These are phyloP conservation scores for Phytomonas sp. DNA, from an alignment of 208 protist genomes.

Conservation along the genomic window DNA sequence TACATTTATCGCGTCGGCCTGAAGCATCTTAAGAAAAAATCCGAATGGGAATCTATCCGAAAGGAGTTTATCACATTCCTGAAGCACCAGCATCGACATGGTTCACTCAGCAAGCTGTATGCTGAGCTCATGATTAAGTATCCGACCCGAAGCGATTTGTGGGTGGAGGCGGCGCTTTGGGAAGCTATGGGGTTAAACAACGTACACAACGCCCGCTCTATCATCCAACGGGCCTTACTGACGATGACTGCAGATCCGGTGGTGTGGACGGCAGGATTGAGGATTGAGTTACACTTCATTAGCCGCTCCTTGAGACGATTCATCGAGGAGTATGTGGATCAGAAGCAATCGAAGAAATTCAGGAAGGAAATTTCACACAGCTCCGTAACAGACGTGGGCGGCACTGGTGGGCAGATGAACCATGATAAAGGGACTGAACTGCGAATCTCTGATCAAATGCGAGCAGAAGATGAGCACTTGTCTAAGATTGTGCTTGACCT, in stretches of 20 bases:
- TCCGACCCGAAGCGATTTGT: slow-evolving; percentile 55
- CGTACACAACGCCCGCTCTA: slow-evolving; percentile 60
- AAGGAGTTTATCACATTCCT: slow-evolving; percentile 57
- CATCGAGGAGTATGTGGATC: slow-evolving; percentile 26
- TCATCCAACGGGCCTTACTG: slow-evolving; percentile 72
- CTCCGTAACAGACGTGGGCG: background rate
- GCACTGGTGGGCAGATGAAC: background rate
- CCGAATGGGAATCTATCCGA: slow-evolving; percentile 46
- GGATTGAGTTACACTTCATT: slow-evolving; percentile 70
- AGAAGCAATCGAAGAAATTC: slow-evolving; percentile 11
- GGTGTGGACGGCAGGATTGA: slow-evolving; percentile 63
- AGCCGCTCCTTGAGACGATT: slow-evolving; percentile 38
- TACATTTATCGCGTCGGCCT: slow-evolving; percentile 75
- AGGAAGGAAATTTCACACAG: background rate
- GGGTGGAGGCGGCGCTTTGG: slow-evolving; percentile 74
- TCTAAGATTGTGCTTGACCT: slow-evolving; percentile 56
- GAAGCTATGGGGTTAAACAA: slow-evolving; percentile 51
- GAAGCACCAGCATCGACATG: slow-evolving; percentile 42
- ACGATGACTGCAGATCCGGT: slow-evolving; percentile 36
- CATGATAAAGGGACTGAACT: slow-evolving; percentile 10
- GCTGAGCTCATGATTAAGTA: slow-evolving; percentile 61
- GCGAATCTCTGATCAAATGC: slow-evolving; percentile 29
- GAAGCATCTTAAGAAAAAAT: slow-evolving; percentile 48
- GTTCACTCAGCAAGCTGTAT: slow-evolving; percentile 62
- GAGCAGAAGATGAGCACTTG: slow-evolving; percentile 51